Conservation (phyloP, 2,329 filamentous ascomycete genomes). For the Claviceps citrina region DNA sequence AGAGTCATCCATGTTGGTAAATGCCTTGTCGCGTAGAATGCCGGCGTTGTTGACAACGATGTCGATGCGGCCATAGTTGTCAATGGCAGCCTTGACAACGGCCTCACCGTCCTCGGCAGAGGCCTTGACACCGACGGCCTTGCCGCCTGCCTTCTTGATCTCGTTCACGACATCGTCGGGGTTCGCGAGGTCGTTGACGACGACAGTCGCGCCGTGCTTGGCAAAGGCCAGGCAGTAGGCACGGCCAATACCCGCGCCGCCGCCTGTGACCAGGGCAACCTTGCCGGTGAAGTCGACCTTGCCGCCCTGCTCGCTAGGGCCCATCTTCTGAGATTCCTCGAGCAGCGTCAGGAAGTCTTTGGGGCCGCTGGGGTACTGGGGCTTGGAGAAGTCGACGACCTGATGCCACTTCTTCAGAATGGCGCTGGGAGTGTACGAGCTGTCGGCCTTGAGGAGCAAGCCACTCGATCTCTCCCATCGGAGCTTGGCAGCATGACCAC, state of each 20-base stretch:
- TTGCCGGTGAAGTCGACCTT: slow-evolving; percentile 69
- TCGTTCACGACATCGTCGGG: slow-evolving; percentile 83
- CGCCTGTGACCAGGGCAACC: slow-evolving; percentile 76
- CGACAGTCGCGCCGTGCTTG: slow-evolving; percentile 67
- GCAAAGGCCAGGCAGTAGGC: slow-evolving; percentile 80
- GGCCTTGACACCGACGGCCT: slow-evolving; percentile 84
- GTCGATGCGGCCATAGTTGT: slow-evolving; percentile 84
- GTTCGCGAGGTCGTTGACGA: slow-evolving; percentile 91
- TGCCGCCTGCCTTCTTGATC: slow-evolving; percentile 77
- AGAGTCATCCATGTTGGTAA: slow-evolving; percentile 90
- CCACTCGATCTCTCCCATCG: slow-evolving; percentile 90
- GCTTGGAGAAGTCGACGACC: slow-evolving; percentile 65
- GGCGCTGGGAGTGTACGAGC: slow-evolving; percentile 73
- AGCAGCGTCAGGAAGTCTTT: slow-evolving; percentile 80
- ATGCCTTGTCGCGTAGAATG: slow-evolving; percentile 95
- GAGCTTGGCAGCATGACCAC: slow-evolving; percentile 81
- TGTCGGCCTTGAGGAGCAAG: slow-evolving; percentile 77
- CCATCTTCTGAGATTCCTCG: slow-evolving; percentile 67
- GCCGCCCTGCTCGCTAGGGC: slow-evolving; percentile 54
- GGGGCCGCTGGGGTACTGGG: slow-evolving; percentile 69
- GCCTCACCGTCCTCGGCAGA: slow-evolving; percentile 84
- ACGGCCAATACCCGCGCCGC: slow-evolving; percentile 79
- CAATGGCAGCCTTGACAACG: slow-evolving; percentile 85
- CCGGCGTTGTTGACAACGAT: slow-evolving; percentile 97
- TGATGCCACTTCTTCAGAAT: slow-evolving; percentile 81